Percentiles rank a stretch among this genome's conserved stretches.
Evolutionary conservation across 2,329 filamentous ascomycete species (phyloP).

Genomic region (Blumeriella jaapii): DNA sequence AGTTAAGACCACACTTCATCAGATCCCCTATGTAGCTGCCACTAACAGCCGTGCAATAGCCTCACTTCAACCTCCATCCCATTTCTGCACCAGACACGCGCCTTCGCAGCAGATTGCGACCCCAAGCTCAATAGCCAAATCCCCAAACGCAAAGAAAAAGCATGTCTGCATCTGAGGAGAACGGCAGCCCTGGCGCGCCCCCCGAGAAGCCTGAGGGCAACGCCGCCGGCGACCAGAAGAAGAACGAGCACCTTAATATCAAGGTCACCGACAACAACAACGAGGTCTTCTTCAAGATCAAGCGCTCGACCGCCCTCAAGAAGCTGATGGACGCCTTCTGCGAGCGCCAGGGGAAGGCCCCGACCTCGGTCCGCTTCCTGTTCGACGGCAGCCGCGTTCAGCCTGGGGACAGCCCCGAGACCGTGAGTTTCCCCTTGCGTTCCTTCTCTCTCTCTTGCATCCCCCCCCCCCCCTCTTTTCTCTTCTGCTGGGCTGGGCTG

Average conservation of each 20-base stretch:
- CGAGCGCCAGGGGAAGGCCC: conserved; percentile 83
- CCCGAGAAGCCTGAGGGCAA: conserved; percentile 25
- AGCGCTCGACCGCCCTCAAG: conserved; percentile 87
- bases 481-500: no score
- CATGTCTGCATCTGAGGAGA: conserved; percentile 31
- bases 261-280: conserved; percentile 99
- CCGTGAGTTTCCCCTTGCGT: no score
- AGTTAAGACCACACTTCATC: no score
- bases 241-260: conserved; percentile 92
- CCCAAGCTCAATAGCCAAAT: no score
- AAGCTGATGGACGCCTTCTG: conserved; percentile 99
- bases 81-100: no score
- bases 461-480: no score
- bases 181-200: conserved; percentile 34
- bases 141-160: no score
- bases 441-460: no score
- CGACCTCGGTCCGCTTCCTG: conserved; percentile 77
- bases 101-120: no score
- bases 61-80: conserved; percentile 4
- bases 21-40: no score
- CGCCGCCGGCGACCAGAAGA: no score
- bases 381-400: conserved; percentile 94
- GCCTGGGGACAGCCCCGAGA: conserved; percentile 78
- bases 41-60: no score
- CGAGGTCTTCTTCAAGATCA: conserved; percentile 99